Evolutionary conservation across 345 rosid species (phyloP).

Genomic region (Acer campestre): DNA sequence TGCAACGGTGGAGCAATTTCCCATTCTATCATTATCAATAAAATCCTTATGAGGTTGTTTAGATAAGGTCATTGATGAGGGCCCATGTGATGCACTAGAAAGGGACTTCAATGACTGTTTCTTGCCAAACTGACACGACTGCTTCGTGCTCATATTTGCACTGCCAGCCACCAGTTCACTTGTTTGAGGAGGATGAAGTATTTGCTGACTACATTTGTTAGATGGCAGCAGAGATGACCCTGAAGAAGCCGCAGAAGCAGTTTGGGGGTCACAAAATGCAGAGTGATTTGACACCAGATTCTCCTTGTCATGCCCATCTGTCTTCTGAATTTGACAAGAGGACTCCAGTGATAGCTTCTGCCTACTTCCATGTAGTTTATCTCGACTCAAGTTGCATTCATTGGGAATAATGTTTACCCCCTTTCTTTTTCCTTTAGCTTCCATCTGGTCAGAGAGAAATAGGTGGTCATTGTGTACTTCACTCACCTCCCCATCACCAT

Average conservation of each 20-base stretch:
- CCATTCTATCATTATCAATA: constrained; percentile 6
- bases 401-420: constrained; percentile 27
- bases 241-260: constrained; percentile 9
- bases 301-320: constrained; percentile 24
- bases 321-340: constrained; percentile 32
- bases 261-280: neutral
- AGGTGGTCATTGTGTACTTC: constrained; percentile 13
- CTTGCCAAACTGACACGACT: constrained; percentile 7
- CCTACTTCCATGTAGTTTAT: constrained; percentile 25
- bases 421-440: constrained; percentile 26
- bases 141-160: constrained; percentile 11
- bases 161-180: constrained; percentile 5
- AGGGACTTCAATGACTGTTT: neutral
- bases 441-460: constrained; percentile 14
- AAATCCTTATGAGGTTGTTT: constrained; percentile 22
- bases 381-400: constrained; percentile 11
- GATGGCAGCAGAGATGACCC: constrained; percentile 8
- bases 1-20: neutral
- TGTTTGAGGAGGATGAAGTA: constrained; percentile 5
- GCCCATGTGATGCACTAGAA: constrained; percentile 5
- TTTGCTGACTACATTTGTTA: constrained; percentile 3
- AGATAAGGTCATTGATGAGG: neutral
- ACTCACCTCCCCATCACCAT: constrained; percentile 21
- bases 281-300: constrained; percentile 21
- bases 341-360: constrained; percentile 40